Evolutionary conservation across 805 yeast genomes (phyloP).

Genomic region (Brettanomyces sp.): DNA sequence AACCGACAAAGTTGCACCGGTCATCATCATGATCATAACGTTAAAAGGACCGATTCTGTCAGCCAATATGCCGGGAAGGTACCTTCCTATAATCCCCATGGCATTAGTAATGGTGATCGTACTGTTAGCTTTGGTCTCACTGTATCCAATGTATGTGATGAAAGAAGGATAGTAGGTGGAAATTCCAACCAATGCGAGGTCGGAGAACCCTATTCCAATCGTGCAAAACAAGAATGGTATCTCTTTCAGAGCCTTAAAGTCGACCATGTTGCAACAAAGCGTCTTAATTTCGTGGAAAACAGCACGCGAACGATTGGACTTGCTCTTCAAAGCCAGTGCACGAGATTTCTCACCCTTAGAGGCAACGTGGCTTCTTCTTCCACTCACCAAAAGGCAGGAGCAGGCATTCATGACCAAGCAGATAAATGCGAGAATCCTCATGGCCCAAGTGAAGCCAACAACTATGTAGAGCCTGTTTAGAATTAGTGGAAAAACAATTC

Average conservation of each 20-base stretch:
- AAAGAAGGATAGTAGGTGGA: conserved; percentile 47
- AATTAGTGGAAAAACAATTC: conserved; percentile 40
- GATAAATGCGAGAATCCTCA: conserved; percentile 38
- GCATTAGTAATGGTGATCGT: conserved; percentile 31
- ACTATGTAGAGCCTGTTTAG: conserved; percentile 33
- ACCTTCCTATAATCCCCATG: conserved; percentile 30
- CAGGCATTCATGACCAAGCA: conserved; percentile 26
- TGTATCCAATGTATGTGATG: conserved; percentile 29
- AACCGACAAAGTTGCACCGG: conserved; percentile 28
- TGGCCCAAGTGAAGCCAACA: conserved; percentile 47
- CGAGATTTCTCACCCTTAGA: background rate
- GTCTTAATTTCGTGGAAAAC: conserved; percentile 2
- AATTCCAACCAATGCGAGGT: conserved; percentile 37
- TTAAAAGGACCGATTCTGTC: conserved; percentile 35
- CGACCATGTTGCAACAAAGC: conserved; percentile 24
- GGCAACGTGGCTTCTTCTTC: conserved; percentile 23
- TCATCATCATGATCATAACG: conserved; percentile 28
- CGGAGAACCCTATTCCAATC: conserved; percentile 34
- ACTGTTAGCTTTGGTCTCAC: conserved; percentile 27
- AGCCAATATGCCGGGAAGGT: conserved; percentile 31
- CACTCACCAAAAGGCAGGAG: conserved; percentile 38
- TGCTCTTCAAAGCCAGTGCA: background rate
- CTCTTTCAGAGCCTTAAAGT: conserved; percentile 28
- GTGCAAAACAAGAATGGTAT: conserved; percentile 31
- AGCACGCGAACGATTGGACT: background rate